phyloP scores from a whole-genome alignment of 179 eudicot genomes.

The Drosera spatulata region DNA sequence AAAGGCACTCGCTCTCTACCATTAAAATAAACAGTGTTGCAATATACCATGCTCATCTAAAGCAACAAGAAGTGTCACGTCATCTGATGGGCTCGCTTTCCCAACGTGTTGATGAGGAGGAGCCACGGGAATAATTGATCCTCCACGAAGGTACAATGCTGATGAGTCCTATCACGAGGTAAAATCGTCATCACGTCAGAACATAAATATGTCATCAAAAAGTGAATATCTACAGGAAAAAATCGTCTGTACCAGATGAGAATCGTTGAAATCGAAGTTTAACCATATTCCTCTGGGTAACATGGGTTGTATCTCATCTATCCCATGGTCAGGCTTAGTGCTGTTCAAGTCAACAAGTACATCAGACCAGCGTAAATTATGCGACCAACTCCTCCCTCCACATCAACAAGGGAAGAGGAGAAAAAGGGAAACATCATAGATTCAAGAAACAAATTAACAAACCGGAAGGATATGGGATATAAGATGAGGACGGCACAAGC shows the following conservation, averaged over 20 bases:
- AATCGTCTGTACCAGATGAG: conserved; percentile 70
- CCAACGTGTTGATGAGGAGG: conserved; percentile 77
- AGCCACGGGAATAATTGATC: conserved; percentile 75
- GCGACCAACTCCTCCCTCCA: not conserved
- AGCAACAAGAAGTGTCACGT: conserved; percentile 75
- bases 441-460: too few relatives aligned
- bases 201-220: not conserved
- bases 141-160: conserved; percentile 67
- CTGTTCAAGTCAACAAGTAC: conserved; percentile 26
- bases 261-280: conserved; percentile 86
- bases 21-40: not conserved
- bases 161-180: conserved; percentile 63
- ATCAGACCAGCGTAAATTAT: conserved; percentile 7
- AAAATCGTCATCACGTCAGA: conserved; percentile 5
- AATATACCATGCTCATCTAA: conserved; percentile 76
- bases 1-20: not conserved
- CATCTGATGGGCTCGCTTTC: conserved; percentile 69
- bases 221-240: not conserved
- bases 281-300: conserved; percentile 84
- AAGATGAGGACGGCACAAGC: not conserved
- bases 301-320: conserved; percentile 41
- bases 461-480: not conserved
- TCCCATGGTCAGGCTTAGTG: conserved; percentile 42
- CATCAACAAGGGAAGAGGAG: not conserved
- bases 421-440: not conserved